phyloP scores from a whole-genome alignment of 192 early-diverging fungal genomes.

The Linnemannia zychae region DNA sequence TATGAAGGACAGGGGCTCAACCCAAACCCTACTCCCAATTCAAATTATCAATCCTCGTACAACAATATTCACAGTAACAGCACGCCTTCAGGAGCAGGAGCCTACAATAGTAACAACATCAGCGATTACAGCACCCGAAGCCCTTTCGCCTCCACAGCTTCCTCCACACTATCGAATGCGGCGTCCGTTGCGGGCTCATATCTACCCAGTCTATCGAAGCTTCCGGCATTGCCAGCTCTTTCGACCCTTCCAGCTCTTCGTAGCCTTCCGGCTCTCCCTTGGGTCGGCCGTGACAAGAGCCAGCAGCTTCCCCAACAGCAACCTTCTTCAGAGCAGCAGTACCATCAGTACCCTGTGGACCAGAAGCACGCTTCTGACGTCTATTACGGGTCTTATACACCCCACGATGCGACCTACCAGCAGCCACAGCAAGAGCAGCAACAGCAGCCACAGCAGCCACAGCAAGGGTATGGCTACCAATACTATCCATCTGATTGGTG shows the following conservation, averaged over 20 bases:
- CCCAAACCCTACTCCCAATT: conserved; percentile 30
- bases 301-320: conserved; percentile 39
- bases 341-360: conserved; percentile 9
- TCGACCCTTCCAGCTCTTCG: conserved; percentile 19
- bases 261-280: conserved; percentile 30
- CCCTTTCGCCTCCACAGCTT: conserved; percentile 33
- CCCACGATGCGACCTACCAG: background rate
- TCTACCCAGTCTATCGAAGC: conserved; percentile 48
- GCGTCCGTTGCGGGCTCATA: conserved; percentile 49
- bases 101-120: conserved; percentile 1
- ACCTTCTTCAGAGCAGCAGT: conserved; percentile 1
- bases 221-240: conserved; percentile 33
- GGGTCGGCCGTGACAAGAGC: conserved; percentile 32
- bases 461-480: conserved; percentile 2
- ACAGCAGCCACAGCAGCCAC: conserved; percentile 25
- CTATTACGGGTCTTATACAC: conserved; percentile 15
- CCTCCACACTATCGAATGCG: conserved; percentile 48
- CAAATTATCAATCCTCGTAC: conserved; percentile 31
- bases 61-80: conserved; percentile 9
- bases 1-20: conserved; percentile 31
- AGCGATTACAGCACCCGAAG: conserved; percentile 2
- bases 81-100: background rate
- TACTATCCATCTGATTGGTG: conserved; percentile 11
- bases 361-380: conserved; percentile 4
- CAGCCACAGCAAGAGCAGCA: conserved; percentile 18